Evolutionary conservation across 1,284 basidiomycete genomes (phyloP), one percentile per base, ranked within the genome.

Genomic region (Chalciporus piperatoides): DNA sequence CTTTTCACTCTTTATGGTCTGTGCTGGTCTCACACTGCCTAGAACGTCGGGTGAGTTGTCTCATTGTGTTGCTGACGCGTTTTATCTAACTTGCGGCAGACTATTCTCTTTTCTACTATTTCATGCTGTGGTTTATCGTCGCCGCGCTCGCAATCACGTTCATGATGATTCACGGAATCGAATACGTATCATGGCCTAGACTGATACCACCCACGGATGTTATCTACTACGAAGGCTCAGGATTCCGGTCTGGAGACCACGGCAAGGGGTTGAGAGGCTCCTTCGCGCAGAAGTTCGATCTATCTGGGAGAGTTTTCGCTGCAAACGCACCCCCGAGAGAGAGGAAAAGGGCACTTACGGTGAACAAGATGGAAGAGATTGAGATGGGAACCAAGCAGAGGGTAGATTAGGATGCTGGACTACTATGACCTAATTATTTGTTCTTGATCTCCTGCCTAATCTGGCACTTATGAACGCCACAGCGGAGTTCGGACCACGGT

Each of bases 161-260:
- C 70, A 88, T 96, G 59, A 65, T 89, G 69, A 72, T 83, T 38
- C 83, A 96, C 64, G 87, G 88, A 36, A 80, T 92, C 57, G 80
- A 87, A 56, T 97, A 95, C 65, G 94, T 99, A 54, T 83, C 90
- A 19, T 96, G 92, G 88, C 97, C 96, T n/a, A 83, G 88, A 19
- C 79, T 99, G 48, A 82, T 89, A 57, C 87, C 92, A 3, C 84
- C 89, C 10, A 84, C 85, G 49, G 90, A 94, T 54, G 77, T 89
- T 48, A 86, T 97, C 47, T 84, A 85, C 64, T 98, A 95, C 71
- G 77, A 78, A 44, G 93, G 93, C 37, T 90, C 90, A 46, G 94
- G 93, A 28, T 94, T 79, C 76, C 84, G 86, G 53, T 87, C 85
- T 19, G 82, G 73, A 14, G 76, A 82, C 52, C 80, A 86, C 57